phyloP scores from a whole-genome alignment of 2,329 filamentous ascomycete genomes.

The Calonectria hongkongensis region DNA sequence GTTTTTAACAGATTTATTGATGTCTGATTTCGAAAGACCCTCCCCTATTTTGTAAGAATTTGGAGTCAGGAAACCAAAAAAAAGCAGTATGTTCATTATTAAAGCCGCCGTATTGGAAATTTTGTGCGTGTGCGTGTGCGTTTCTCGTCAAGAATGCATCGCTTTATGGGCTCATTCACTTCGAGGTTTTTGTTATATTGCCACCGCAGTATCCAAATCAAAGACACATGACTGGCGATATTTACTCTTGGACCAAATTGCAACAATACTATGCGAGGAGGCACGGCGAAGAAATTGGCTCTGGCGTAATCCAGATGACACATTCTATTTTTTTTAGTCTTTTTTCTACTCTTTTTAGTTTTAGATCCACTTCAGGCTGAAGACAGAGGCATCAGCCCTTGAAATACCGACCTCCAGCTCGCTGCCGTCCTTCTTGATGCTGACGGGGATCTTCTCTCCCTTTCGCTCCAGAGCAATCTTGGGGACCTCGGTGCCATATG shows the following conservation, averaged over 20 bases:
- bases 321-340: background rate
- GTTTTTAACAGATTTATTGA: slow-evolving; percentile 34
- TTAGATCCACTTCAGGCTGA: slow-evolving; percentile 26
- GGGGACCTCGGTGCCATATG: slow-evolving; percentile 8
- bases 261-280: too few relatives aligned
- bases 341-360: background rate
- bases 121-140: background rate
- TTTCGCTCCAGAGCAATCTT: slow-evolving; percentile 29
- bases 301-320: too few relatives aligned
- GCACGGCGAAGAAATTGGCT: too few relatives aligned
- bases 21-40: slow-evolving; percentile 36
- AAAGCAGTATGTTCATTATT: slow-evolving; percentile 31
- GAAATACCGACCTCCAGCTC: slow-evolving; percentile 29
- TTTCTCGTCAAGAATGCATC: too few relatives aligned
- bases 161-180: too few relatives aligned
- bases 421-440: slow-evolving; percentile 18
- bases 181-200: background rate
- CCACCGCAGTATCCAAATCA: background rate
- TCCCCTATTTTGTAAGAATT: slow-evolving; percentile 47
- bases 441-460: slow-evolving; percentile 29
- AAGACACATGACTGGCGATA: too few relatives aligned
- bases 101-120: background rate
- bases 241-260: too few relatives aligned
- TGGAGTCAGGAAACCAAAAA: slow-evolving; percentile 49
- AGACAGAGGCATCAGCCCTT: slow-evolving; percentile 20